These are phyloP conservation scores for Hypoxylon sp. DNA, from an alignment of 2,329 filamentous ascomycete genomes.

Conservation along the genomic window DNA sequence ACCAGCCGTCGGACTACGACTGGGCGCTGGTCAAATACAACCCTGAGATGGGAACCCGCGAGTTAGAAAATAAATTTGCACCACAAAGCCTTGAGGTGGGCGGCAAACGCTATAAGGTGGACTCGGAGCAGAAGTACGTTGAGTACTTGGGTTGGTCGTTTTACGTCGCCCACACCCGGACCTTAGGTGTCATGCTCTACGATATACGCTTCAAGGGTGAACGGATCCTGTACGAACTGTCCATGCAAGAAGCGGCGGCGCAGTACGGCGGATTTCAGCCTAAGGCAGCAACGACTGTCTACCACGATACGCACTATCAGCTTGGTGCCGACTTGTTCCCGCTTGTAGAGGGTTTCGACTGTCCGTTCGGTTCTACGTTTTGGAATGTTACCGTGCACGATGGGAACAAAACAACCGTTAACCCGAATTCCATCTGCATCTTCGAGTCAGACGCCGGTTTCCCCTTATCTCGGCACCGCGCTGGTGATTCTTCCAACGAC, in stretches of 20 bases:
- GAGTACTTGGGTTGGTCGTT: constrained; percentile 69
- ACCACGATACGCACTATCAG: constrained; percentile 60
- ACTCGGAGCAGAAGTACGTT: constrained; percentile 62
- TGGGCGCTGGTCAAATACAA: constrained; percentile 58
- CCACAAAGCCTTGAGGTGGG: constrained; percentile 58
- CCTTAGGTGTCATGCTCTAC: constrained; percentile 63
- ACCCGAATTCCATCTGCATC: constrained; percentile 57
- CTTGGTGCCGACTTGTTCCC: constrained; percentile 57
- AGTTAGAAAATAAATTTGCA: constrained; percentile 56
- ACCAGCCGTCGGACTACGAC: constrained; percentile 54
- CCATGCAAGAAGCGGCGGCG: constrained; percentile 67
- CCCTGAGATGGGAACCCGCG: constrained; percentile 52
- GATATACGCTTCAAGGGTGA: constrained; percentile 67
- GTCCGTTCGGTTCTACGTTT: constrained; percentile 58
- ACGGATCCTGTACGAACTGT: constrained; percentile 67
- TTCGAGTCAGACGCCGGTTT: constrained; percentile 58
- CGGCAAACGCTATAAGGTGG: constrained; percentile 61
- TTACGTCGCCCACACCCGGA: constrained; percentile 63
- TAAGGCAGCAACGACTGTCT: constrained; percentile 60
- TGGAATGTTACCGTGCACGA: constrained; percentile 55
- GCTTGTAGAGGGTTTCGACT: constrained; percentile 61
- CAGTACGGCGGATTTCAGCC: constrained; percentile 67
- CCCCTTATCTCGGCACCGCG: constrained; percentile 57
- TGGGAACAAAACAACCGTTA: constrained; percentile 51
- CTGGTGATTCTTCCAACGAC: constrained; percentile 43